phyloP scores from a whole-genome alignment of 192 early-diverging fungal genomes.

The Umbelopsis sp. region DNA sequence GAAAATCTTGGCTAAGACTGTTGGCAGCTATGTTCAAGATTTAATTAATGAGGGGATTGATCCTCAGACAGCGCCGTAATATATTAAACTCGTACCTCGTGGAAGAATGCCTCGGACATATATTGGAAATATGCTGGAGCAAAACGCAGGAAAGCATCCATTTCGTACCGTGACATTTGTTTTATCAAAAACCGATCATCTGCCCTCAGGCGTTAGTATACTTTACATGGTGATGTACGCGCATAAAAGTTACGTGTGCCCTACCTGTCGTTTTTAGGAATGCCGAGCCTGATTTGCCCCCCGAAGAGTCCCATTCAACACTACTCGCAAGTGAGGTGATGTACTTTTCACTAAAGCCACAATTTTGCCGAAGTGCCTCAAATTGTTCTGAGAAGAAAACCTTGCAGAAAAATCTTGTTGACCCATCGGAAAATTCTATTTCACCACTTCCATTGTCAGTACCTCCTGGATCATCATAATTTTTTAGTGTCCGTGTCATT shows the following conservation, averaged over 20 bases:
- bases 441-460: not conserved
- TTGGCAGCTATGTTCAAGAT: constrained; percentile 60
- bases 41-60: no score
- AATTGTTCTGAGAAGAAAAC: constrained; percentile 94
- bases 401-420: constrained; percentile 82
- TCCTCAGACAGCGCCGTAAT: no score
- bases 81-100: constrained; percentile 73
- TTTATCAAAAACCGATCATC: constrained; percentile 94
- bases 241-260: no score
- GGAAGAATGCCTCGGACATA: constrained; percentile 78
- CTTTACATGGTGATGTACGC: no score
- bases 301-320: constrained; percentile 77
- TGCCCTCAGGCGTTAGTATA: constrained; percentile 1
- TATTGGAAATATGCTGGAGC: constrained; percentile 90
- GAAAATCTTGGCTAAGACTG: constrained; percentile 86
- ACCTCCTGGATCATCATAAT: not conserved
- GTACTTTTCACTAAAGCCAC: constrained; percentile 81
- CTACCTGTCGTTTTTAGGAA: constrained; percentile 84
- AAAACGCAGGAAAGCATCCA: constrained; percentile 87
- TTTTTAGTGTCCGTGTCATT: not conserved
- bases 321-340: constrained; percentile 87
- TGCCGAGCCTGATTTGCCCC: constrained; percentile 90
- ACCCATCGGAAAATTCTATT: constrained; percentile 71
- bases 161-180: constrained; percentile 80
- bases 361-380: constrained; percentile 82